phyloP scores from a whole-genome alignment of 2,329 filamentous ascomycete species.

The Trichoderma aggressivum region DNA sequence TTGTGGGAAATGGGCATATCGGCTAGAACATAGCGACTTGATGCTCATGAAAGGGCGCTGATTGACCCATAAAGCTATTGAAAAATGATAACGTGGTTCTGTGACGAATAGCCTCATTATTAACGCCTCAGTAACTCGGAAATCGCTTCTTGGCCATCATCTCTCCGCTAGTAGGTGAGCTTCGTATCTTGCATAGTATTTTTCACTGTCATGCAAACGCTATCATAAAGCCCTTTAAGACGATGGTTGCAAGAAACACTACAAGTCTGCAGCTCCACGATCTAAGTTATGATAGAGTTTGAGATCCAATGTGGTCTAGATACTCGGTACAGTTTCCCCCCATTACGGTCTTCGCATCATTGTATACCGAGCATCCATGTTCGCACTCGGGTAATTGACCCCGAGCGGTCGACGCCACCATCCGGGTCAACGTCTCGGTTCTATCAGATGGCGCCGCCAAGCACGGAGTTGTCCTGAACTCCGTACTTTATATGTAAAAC shows the following conservation, averaged over 20 bases:
- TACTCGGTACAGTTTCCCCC: background rate
- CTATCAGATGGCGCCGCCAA: background rate
- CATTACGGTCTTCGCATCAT: background rate
- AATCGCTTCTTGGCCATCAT: background rate
- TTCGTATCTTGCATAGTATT: background rate
- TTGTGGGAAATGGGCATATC: background rate
- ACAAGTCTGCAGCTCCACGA: background rate
- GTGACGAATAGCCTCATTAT: background rate
- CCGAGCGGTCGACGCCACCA: background rate
- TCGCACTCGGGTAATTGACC: background rate
- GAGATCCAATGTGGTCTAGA: background rate
- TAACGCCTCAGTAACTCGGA: background rate
- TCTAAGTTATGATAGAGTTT: background rate
- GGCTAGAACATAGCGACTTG: background rate
- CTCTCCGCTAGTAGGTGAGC: background rate
- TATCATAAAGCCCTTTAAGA: background rate
- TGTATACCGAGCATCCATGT: background rate
- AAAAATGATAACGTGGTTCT: background rate
- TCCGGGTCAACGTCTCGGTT: background rate
- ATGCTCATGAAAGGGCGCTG: background rate
- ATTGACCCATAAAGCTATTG: background rate
- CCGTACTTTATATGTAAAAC: background rate
- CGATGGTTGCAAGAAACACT: background rate
- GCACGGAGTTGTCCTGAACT: background rate
- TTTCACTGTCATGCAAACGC: background rate